Base-by-base conservation (phyloP, 2,329 filamentous ascomycete species). In the Stagonosporopsis chrysanthemi region DNA sequence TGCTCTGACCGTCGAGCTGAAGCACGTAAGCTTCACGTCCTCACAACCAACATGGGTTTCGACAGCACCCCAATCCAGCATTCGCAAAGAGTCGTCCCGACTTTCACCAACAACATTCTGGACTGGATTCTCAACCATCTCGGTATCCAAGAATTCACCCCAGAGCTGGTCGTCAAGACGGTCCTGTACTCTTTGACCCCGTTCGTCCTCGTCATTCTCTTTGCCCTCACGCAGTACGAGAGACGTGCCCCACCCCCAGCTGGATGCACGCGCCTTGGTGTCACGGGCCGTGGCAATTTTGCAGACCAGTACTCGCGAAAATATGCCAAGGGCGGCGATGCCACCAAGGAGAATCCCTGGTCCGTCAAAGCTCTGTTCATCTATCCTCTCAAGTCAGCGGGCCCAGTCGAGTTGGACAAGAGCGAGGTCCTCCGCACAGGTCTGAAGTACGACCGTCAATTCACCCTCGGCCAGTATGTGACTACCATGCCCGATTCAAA, bases 331-430 rank as follows among this genome's bases (percentile, higher is more conserved):
- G 72, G 70, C 36, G 67, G 55, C 11, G 70, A 71, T 17, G 56
- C 68, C 15, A 65, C 66, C 2, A 59, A 64, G 14, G 56, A 62
- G 4, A 71, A 71, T 26, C 62, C 66, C 28, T 73, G 70, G 77
- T 80, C 51, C 64, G 78, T 89, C 44, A 88, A 91, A 74, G 90
- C 89, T 52, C 80, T 96, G 48, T 88, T 88, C 78, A 84, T 92
- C 58, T 94, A 95, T 74, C 92, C 93, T 0, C 79, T 97, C 74
- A 94, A 96, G 78, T 91, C 90, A 54, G 96, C 92, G 74, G 81
- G 80, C 53, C 90, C 89, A 26, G 86, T 96, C 52, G 91, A 95
- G 77, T 76, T 97, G 43, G 78, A 84, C 48, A 79, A 82, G 59
- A 85, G 85, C 58, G 83, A 85, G 51, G 82, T 95, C 15, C 77